A percentile compares a stretch with the other conserved stretches of the same genome.
phyloP scores from a whole-genome alignment of 306 rosid genomes.

The Luffa acutangula region DNA sequence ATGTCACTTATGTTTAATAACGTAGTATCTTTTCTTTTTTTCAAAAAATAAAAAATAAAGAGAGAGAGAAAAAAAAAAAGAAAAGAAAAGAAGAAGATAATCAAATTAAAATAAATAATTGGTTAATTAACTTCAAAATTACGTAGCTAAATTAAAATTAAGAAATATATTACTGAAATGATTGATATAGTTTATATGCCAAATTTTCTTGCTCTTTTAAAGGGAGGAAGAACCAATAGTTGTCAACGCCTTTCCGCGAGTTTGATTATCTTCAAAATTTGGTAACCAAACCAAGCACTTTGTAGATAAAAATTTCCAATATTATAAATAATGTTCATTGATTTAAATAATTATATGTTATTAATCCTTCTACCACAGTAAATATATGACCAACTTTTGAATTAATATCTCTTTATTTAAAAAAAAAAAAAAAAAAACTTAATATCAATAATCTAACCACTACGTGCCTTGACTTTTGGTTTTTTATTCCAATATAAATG shows the following conservation, averaged over 20 bases:
- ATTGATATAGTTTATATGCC: background rate
- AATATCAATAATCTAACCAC: background rate
- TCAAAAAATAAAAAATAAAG: fast-evolving
- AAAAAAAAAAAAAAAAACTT: background rate
- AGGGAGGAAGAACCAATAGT: background rate
- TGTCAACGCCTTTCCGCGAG: background rate
- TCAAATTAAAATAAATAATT: too few species aligned
- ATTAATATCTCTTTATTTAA: background rate
- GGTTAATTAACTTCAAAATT: too few species aligned
- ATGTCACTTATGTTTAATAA: too few species aligned
- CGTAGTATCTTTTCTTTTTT: too few species aligned
- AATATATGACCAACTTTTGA: background rate
- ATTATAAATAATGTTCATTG: background rate
- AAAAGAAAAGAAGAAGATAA: too few species aligned
- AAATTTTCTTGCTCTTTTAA: background rate
- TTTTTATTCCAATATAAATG: background rate
- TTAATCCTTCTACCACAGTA: background rate
- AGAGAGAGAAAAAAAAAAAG: too few species aligned
- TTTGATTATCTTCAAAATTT: background rate
- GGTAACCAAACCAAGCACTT: background rate
- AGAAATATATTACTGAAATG: too few species aligned
- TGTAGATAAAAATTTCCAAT: background rate
- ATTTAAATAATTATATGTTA: background rate
- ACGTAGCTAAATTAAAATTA: too few species aligned
- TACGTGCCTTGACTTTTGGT: background rate